These are phyloP conservation scores for Hypoxylon lienhwacheense DNA, from an alignment of 495 filamentous ascomycete species.

Conservation along the genomic window DNA sequence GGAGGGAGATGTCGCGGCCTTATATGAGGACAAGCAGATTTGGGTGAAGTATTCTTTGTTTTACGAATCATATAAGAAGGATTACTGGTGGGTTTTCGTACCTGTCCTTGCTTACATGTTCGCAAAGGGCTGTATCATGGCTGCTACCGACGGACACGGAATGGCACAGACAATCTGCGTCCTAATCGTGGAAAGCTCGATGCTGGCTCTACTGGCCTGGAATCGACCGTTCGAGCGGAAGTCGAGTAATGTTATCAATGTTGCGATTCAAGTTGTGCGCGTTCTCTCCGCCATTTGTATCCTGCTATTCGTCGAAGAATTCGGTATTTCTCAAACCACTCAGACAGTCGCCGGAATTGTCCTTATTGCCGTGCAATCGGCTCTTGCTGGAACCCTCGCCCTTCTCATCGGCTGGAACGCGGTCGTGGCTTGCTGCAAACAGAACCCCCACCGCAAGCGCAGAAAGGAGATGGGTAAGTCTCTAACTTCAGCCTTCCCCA, in stretches of 20 bases:
- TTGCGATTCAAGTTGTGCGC: constrained; percentile 90
- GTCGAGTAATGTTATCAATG: constrained; percentile 90
- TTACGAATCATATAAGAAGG: constrained; percentile 91
- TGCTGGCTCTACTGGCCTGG: constrained; percentile 74
- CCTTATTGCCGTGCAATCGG: constrained; percentile 84
- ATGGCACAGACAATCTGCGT: constrained; percentile 77
- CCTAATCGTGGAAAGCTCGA: constrained; percentile 75
- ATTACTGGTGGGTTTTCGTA: constrained; percentile 96
- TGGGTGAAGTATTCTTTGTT: constrained; percentile 97
- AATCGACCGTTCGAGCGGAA: constrained; percentile 81
- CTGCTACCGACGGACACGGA: constrained; percentile 84
- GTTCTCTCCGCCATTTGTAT: constrained; percentile 88
- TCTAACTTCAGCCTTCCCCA: background rate
- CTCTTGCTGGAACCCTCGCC: constrained; percentile 78
- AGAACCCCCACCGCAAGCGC: constrained; percentile 85
- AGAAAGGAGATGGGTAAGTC: constrained; percentile 82
- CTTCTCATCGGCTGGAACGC: constrained; percentile 91
- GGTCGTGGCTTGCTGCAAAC: constrained; percentile 73
- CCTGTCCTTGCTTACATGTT: constrained; percentile 92
- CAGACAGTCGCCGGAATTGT: constrained; percentile 89
- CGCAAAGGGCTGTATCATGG: constrained; percentile 83
- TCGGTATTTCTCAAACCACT: constrained; percentile 89
- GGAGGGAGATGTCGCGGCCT: constrained; percentile 70
- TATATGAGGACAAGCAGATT: constrained; percentile 87
- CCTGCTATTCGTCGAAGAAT: constrained; percentile 89